Conservation (phyloP, 192 early-diverging fungal species). For the Coemansia sp. region DNA sequence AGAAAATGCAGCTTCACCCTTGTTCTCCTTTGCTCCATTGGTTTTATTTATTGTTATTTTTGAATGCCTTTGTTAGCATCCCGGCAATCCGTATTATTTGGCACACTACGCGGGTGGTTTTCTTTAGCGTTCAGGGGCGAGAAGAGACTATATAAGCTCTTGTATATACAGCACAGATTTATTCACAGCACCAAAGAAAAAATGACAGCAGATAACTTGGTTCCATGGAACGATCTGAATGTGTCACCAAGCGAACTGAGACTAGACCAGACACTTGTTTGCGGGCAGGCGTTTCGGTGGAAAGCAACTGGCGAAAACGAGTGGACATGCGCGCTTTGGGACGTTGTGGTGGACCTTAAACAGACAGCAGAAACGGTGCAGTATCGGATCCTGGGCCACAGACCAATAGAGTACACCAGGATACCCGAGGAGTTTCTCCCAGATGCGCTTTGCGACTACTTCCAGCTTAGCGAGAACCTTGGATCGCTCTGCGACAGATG, state of each 20-base stretch:
- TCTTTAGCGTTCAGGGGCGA: background rate
- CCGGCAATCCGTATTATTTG: background rate
- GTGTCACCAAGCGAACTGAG: conserved; percentile 67
- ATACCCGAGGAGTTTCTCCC: conserved; percentile 2
- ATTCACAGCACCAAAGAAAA: background rate
- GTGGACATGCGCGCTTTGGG: conserved; percentile 63
- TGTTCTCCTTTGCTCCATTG: background rate
- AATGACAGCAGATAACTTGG: background rate
- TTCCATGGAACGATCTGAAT: conserved; percentile 56
- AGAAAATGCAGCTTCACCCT: background rate
- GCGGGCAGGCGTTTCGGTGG: conserved; percentile 95
- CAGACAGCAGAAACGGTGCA: conserved; percentile 56
- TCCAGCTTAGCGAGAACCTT: conserved; percentile 75
- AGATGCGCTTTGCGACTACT: conserved; percentile 68
- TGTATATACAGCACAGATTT: background rate
- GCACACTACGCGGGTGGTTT: background rate
- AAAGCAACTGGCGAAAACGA: conserved; percentile 59
- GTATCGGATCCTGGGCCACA: conserved; percentile 22
- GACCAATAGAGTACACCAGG: background rate
- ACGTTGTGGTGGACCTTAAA: conserved; percentile 60
- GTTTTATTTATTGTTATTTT: background rate
- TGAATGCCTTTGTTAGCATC: background rate
- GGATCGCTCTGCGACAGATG: conserved; percentile 59
- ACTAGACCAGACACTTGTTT: conserved; percentile 76
- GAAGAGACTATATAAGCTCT: no score